These are phyloP conservation scores for Phytophthora europaea DNA, from an alignment of 352 stramenopile genomes.

Conservation along the genomic window DNA sequence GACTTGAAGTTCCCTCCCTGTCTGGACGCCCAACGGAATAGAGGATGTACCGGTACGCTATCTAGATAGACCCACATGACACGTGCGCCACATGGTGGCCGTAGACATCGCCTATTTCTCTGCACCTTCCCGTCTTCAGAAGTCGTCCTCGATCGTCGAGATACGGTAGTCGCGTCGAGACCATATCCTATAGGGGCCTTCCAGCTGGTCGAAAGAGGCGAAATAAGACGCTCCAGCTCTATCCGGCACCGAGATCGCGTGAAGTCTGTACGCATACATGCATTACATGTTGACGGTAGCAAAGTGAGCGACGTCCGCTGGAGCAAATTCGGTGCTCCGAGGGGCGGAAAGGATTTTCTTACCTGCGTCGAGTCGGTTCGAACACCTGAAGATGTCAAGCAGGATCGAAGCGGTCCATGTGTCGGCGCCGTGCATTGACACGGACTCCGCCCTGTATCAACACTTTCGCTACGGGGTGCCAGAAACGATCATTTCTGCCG, in stretches of 20 bases:
- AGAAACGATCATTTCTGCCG: constrained; percentile 33
- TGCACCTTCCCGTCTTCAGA: constrained; percentile 11
- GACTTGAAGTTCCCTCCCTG: constrained; percentile 27
- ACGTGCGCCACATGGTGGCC: constrained; percentile 10
- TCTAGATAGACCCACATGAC: constrained; percentile 21
- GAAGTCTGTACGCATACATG: no score
- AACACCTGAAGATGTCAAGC: constrained; percentile 38
- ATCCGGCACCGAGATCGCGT: constrained; percentile 15
- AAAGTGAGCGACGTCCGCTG: neutral
- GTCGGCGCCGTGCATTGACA: constrained; percentile 16
- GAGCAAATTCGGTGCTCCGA: neutral
- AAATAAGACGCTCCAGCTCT: constrained; percentile 38
- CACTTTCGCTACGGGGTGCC: constrained; percentile 18
- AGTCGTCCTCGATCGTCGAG: constrained; percentile 1
- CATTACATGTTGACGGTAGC: no score
- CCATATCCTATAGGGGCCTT: constrained; percentile 18
- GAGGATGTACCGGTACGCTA: neutral
- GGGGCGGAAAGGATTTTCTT: constrained; percentile 36
- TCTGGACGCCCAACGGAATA: constrained; percentile 15
- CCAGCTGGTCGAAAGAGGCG: constrained; percentile 28
- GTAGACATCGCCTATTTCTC: constrained; percentile 7
- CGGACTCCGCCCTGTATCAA: neutral
- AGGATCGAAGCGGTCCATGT: constrained; percentile 6
- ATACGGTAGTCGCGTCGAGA: constrained; percentile 11
- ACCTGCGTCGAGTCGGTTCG: constrained; percentile 36